Evolutionary conservation across 352 stramenopile genomes (phyloP).

Genomic region (Phytophthora hybrid): DNA sequence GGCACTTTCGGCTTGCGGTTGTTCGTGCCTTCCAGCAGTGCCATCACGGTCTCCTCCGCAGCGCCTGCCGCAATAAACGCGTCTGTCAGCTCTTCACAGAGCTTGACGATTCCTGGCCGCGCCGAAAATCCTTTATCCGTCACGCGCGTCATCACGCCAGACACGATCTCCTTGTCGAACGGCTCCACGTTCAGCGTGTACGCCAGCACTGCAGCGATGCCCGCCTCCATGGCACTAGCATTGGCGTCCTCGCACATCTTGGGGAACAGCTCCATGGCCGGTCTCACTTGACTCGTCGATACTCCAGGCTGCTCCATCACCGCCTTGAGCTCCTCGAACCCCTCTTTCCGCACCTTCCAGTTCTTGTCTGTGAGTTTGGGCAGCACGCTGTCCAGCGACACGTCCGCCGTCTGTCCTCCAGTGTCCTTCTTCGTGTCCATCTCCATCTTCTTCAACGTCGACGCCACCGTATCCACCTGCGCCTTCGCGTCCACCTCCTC

Average conservation of each 20-base stretch:
- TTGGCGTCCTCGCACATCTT: constrained; percentile 90
- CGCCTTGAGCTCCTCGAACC: constrained; percentile 76
- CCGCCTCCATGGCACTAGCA: constrained; percentile 83
- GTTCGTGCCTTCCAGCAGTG: constrained; percentile 84
- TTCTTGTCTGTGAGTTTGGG: constrained; percentile 82
- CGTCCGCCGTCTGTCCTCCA: background rate
- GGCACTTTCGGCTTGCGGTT: constrained; percentile 91
- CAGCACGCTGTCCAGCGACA: constrained; percentile 57
- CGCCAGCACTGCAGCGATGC: constrained; percentile 74
- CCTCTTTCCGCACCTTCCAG: constrained; percentile 89
- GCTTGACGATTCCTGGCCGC: constrained; percentile 76
- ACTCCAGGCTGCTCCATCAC: constrained; percentile 62
- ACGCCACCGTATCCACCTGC: constrained; percentile 37
- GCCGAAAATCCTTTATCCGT: constrained; percentile 88
- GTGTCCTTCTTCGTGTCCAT: constrained; percentile 22
- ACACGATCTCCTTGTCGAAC: constrained; percentile 76
- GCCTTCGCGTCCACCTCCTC: background rate
- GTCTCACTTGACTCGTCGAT: constrained; percentile 52
- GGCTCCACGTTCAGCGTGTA: constrained; percentile 73
- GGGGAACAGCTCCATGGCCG: constrained; percentile 65
- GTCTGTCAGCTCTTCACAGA: constrained; percentile 80
- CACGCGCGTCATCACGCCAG: constrained; percentile 75
- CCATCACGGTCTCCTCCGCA: constrained; percentile 74
- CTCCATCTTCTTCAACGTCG: constrained; percentile 41
- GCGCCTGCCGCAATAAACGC: constrained; percentile 81